These are phyloP conservation scores for Eucalyptus tenuipes DNA, from an alignment of 345 rosid genomes.

Conservation along the genomic window DNA sequence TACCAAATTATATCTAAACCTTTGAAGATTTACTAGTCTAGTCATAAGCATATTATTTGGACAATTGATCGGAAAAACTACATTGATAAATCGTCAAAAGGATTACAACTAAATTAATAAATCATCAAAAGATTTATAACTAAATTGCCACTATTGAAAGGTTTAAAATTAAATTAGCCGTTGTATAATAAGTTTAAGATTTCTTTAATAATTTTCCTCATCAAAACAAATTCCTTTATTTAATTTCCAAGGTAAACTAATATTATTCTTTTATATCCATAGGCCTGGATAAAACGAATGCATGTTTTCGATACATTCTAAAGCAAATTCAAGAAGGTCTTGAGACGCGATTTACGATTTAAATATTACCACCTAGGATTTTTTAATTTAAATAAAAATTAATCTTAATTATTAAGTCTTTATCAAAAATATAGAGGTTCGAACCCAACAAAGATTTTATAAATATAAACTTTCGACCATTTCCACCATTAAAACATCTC, in stretches of 20 bases:
- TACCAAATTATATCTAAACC: background rate
- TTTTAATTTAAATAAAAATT: background rate
- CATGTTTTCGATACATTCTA: background rate
- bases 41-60: background rate
- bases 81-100: no score
- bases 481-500: background rate
- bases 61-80: no score
- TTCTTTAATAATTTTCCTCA: background rate
- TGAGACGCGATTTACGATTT: background rate
- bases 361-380: background rate
- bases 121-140: background rate
- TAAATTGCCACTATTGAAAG: no score
- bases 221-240: background rate
- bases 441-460: rapidly evolving
- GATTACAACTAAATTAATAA: no score
- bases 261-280: background rate
- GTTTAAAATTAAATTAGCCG: background rate
- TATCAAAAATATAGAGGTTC: background rate
- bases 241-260: background rate
- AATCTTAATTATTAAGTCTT: background rate
- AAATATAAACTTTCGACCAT: background rate
- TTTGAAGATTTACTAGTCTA: background rate
- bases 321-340: background rate
- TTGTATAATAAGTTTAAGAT: no score
- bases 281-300: background rate